Base-by-base conservation (phyloP, 306 rosid species). In the Trichosanthes cucumerina region DNA sequence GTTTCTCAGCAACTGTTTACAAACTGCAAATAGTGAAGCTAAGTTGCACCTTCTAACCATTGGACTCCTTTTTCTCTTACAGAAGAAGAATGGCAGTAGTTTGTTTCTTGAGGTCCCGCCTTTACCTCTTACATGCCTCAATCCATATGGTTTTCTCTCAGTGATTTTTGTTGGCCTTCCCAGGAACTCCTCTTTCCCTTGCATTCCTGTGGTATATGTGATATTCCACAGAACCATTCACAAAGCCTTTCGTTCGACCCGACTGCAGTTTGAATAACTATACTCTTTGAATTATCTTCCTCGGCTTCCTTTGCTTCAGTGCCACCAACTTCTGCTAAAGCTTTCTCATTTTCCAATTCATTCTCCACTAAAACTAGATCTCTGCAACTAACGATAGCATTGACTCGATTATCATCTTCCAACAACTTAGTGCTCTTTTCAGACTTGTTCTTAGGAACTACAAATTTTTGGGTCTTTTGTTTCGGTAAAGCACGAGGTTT, bases 41-140 rank as follows among this genome's bases (percentile, higher is more conserved):
- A 69, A 11, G n/a, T 69, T 69, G 75, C 36, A 69, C 36, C 53
- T 69, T 69, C 75, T 69, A 69, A 69, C 54, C 36, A 41, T 69
- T 21, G 34, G 33, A 41, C 5, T 69, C 54, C 75, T 69, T 69
- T 69, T 43, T 69, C 54, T 23, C 54, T 23, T 9, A 2, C 9
- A 4, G 54, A 41, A 39, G 2, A 69, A 9, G 54, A 43, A 43
- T 69, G 75, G 54, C 54, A 21, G n/a, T 19, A 38, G 26, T n/a
- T 39, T 69, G 4, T 10, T n/a, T 15, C 71, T 64, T 16, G 44
- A 63, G 19, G 44, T 44, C 14, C 14, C 3, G 7, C 33, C 19
- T 41, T 68, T 68, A 4, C 15, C 33, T 9, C 33, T 41, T 41
- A 7, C 19, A 38, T 1, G 4, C 19, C 75, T 41, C 53, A 43